Base-by-base conservation (phyloP, 2,329 filamentous ascomycete genomes). In the Colletotrichum gloeosporioides region DNA sequence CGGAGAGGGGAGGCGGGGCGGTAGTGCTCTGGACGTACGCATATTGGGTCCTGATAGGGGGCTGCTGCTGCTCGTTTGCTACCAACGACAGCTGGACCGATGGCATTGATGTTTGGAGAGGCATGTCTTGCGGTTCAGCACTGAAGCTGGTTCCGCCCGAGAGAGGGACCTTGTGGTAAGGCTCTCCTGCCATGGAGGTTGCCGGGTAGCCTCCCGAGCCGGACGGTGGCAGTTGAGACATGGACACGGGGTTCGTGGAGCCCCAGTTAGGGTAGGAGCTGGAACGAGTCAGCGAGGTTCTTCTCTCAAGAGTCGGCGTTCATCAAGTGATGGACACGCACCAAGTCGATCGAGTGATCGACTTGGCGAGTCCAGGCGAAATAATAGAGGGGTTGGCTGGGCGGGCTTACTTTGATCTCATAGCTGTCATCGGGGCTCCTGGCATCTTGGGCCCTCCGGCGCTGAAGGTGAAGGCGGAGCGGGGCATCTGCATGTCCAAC, bases 191-290 rank as follows among this genome's bases (percentile, higher is more conserved):
- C 81, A 91, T 88, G 7, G 87, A 86, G 25, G 89, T 86, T 18
- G 90, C 80, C n/a, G 90, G 88, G 77, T 91, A 91, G 75, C 78
- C 85, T 59, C 84, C 84, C 13, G 88, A 83, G 15, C 85, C 86
- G 10, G 89, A 87, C 16, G 87, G 83, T 3, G 89, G 85, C 70
- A 91, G 86, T 77, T 90, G 89, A 8, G 87, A 85, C 80, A 90
- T 84, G 57, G 87, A 83, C 16, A 87, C 82, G 69, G 87, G 86
- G 69, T 82, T 85, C 4, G 86, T 80, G 7, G 88, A 84, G 75
- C 85, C 89, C 90, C 90, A 92, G n/a, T 87, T 86, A 16, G 90
- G 88, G 78, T 91, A 92, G 9, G 90, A 91, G 83, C 90, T 92
- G 80, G 7, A 61, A 22, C 44, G 18, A 27, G 63, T 75, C 53